A percentile compares a stretch with the other conserved stretches of the same genome.
Conservation (phyloP, 31 red algal genomes). For the Odonthalia washingtoniensis region DNA sequence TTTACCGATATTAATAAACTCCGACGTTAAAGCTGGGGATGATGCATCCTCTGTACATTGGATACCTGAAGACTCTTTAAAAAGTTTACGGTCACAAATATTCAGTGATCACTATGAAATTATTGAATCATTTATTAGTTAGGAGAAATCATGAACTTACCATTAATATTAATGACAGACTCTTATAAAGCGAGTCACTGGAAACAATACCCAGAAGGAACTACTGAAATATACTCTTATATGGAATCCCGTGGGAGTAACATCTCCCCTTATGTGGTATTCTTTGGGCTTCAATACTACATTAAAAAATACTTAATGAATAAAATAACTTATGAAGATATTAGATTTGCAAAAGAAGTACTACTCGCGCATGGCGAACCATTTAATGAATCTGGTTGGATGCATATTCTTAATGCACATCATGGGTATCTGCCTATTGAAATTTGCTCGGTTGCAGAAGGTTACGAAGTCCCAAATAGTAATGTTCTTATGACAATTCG, state of each 20-base stretch:
- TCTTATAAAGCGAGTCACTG: conserved; percentile 9
- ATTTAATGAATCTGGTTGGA: background rate
- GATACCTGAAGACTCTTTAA: too few species aligned
- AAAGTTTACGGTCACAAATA: too few species aligned
- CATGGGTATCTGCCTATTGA: conserved; percentile 13
- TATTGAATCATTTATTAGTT: too few species aligned
- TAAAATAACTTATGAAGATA: background rate
- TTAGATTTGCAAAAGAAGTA: background rate
- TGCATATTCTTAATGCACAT: conserved; percentile 18
- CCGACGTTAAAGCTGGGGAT: too few species aligned
- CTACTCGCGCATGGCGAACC: background rate
- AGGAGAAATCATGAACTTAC: too few species aligned
- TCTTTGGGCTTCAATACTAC: conserved; percentile 8
- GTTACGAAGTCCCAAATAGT: background rate
- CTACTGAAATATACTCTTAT: conserved; percentile 18
- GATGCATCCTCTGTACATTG: too few species aligned
- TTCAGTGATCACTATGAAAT: too few species aligned
- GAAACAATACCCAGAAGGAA: background rate
- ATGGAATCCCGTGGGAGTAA: conserved; percentile 3
- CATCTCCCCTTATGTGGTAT: background rate
- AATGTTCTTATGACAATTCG: conserved; percentile 21
- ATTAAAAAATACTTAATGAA: conserved; percentile 16
- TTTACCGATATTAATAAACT: too few species aligned
- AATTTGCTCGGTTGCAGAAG: conserved; percentile 12
- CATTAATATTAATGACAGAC: conserved; percentile 1